phyloP scores from a whole-genome alignment of 2,329 filamentous ascomycete species.

The Phaeosphaeria sp. region DNA sequence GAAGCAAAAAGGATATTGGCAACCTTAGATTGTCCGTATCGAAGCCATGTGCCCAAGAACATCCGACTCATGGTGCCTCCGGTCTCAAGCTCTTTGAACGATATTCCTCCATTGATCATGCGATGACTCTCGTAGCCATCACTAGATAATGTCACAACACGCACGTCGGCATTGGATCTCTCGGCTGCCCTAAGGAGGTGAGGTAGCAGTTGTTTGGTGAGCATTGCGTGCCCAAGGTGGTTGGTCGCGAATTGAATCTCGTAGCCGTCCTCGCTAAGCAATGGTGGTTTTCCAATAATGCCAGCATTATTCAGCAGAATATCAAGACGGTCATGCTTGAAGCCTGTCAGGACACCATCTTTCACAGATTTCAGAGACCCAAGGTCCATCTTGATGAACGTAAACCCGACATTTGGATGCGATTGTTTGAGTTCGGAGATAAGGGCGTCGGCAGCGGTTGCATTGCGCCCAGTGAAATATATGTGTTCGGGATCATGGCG shows the following conservation, averaged over 20 bases:
- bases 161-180: constrained; percentile 45
- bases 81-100: constrained; percentile 34
- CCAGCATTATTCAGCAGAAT: constrained; percentile 54
- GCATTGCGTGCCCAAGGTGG: constrained; percentile 55
- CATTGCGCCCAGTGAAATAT: constrained; percentile 52
- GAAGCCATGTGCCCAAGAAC: constrained; percentile 31
- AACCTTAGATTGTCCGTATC: constrained; percentile 56
- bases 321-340: constrained; percentile 42
- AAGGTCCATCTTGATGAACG: neutral
- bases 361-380: neutral
- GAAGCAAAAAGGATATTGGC: constrained; percentile 54
- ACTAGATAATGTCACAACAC: constrained; percentile 50
- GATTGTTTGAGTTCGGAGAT: constrained; percentile 41
- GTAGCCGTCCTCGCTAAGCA: constrained; percentile 52
- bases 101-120: constrained; percentile 29
- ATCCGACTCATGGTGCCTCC: constrained; percentile 23
- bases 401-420: constrained; percentile 24
- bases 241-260: constrained; percentile 59
- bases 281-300: constrained; percentile 39
- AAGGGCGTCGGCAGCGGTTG: constrained; percentile 39
- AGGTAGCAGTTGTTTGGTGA: constrained; percentile 52
- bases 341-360: neutral
- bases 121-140: constrained; percentile 22
- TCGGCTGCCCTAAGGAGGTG: constrained; percentile 48
- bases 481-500: constrained; percentile 52